These are phyloP conservation scores for Rhizopogon salebrosus DNA, from an alignment of 768 basidiomycete species.

Conservation along the genomic window DNA sequence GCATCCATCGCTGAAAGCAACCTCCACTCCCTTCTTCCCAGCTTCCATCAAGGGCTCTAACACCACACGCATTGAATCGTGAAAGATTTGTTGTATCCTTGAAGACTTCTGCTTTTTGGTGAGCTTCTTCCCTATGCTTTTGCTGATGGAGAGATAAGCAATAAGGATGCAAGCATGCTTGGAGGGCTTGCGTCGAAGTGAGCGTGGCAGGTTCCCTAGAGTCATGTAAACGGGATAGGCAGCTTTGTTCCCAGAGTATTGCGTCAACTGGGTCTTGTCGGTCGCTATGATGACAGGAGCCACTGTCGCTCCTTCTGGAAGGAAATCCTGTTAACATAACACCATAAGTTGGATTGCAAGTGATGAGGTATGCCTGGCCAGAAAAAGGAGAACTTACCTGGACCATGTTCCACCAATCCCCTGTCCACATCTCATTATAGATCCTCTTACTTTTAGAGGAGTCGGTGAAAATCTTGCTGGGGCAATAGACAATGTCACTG, in stretches of 20 bases:
- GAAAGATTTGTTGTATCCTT: not conserved
- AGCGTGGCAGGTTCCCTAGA: constrained; percentile 28
- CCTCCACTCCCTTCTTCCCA: not conserved
- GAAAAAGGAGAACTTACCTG: too few relatives aligned
- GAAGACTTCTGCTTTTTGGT: not conserved
- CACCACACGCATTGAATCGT: not conserved
- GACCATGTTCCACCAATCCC: constrained; percentile 6
- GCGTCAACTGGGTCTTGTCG: constrained; percentile 7
- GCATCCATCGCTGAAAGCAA: too few relatives aligned
- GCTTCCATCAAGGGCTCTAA: not conserved
- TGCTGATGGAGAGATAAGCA: constrained; percentile 25
- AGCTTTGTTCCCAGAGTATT: constrained; percentile 12
- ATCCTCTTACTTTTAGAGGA: not conserved
- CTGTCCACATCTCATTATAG: constrained; percentile 13
- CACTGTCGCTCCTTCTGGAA: not conserved
- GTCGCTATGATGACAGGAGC: constrained; percentile 18
- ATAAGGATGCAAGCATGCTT: constrained; percentile 28
- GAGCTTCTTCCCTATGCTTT: not conserved
- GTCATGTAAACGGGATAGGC: constrained; percentile 18
- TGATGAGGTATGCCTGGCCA: too few relatives aligned
- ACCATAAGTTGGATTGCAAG: too few relatives aligned
- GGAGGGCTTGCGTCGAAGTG: constrained; percentile 27
- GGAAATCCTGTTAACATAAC: too few relatives aligned
- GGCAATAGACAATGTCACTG: constrained; percentile 1
- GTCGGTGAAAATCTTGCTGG: not conserved